phyloP scores from a whole-genome alignment of 202 grass and related monocot genomes.

The Musa balbisiana region DNA sequence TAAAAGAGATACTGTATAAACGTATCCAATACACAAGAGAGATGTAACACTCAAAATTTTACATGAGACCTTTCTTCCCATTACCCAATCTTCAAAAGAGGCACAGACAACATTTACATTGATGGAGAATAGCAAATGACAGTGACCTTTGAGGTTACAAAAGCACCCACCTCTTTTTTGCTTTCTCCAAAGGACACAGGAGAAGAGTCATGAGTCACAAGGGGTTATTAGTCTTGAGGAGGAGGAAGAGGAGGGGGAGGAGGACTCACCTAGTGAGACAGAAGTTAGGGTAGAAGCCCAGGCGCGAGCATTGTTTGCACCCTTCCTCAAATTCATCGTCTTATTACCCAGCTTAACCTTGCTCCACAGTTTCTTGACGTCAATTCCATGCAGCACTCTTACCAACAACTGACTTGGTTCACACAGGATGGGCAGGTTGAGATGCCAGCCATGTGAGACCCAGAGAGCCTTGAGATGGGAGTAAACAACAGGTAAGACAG shows the following conservation, averaged over 20 bases:
- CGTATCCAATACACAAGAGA: constrained; percentile 43
- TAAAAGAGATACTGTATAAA: background rate
- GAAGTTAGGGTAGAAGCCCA: constrained; percentile 91
- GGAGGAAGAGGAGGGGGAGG: constrained; percentile 21
- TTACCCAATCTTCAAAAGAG: constrained; percentile 15
- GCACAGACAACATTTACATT: constrained; percentile 27
- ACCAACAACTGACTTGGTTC: constrained; percentile 67
- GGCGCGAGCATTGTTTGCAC: constrained; percentile 67
- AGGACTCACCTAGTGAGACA: constrained; percentile 71
- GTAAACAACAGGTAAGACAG: constrained; percentile 32
- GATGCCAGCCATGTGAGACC: constrained; percentile 37
- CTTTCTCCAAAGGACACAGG: too few species aligned
- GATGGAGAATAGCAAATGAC: constrained; percentile 27
- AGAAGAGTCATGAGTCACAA: too few species aligned
- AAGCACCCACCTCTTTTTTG: too few species aligned
- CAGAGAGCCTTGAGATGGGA: constrained; percentile 56
- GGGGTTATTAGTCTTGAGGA: too few species aligned
- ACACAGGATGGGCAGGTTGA: constrained; percentile 51
- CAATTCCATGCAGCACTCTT: constrained; percentile 42
- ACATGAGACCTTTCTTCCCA: constrained; percentile 39
- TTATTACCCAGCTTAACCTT: constrained; percentile 66
- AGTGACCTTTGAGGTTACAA: background rate
- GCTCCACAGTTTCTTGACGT: constrained; percentile 74
- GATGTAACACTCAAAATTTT: constrained; percentile 57
- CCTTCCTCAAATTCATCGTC: constrained; percentile 54